Evolutionary conservation across 1,139 yeast genomes (phyloP), one percentile per base, ranked within the genome.

Genomic region (Taphrina sp.): DNA sequence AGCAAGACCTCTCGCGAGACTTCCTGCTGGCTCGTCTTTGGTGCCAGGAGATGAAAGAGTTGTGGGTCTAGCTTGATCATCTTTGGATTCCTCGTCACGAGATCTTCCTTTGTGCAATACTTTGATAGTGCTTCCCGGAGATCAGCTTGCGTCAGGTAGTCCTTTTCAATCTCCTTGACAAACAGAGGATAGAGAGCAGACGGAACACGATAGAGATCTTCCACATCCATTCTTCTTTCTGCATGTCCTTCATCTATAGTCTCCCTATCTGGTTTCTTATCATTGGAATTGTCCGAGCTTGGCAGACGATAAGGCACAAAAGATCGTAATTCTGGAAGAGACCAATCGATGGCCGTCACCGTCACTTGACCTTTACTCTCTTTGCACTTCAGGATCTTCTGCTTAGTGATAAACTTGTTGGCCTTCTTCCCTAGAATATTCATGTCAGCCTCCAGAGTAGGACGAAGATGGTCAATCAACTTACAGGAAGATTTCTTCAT

Each of bases 331-430:
- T 29, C 46, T 10, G 39, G 39, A 12, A 34, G n/a, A 24, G 17
- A 19, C 54, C 46, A 33, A n/a, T 22, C 36, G 22, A 49, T 39
- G 3, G 37, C 54, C 28, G 46, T 38, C 19, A 49, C 35, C 17
- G 22, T 39, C 14, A 34, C 19, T 35, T 49, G 54, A 3, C 54
- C 54, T 12, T 49, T 49, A 14, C 36, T 41, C 33, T 52, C 53
- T 17, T 42, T 56, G 33, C 44, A 24, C 38, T 42, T 52, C 17
- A 52, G 37, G 16, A 37, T 12, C 35, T 45, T 46, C 20, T 53
- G 57, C 47, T 46, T 42, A 12, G 44, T 10, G 26, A 52, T 20
- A 34, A 43, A 42, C 43, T 43, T 42, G 36, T 35, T 19, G 16
- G 56, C 41, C 51, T 43, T 42, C 17, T 43, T 52, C 51, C 56